Base-by-base conservation (phyloP, 78 protist species). In the Goniomonas avonlea region DNA sequence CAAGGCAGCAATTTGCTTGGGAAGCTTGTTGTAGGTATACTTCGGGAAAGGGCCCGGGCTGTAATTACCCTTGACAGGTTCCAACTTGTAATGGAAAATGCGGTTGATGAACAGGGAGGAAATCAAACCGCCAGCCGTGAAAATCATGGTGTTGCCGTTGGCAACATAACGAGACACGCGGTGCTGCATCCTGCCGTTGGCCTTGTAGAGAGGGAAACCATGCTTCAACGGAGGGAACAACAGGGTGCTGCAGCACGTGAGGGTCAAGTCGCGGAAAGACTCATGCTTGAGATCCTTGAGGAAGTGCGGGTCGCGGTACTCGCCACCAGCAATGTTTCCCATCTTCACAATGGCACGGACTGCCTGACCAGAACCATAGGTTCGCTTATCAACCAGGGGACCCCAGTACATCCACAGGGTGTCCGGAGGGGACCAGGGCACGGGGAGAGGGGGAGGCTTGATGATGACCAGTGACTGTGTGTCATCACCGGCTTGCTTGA, bases 361-460 rank as follows among this genome's bases (percentile, higher is more conserved):
- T 20, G 32, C 47, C 7, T 63, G 47, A 20, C 71, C 71, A 5
- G 71, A 63, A 1, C 71, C 71, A 18, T 39, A 37, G 45, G 37
- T 37, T 17, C 71, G 71, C 37, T 27, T 13, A 43, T 63, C 37
- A 5, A 43, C 37, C 37, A 27, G 8, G 38, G 50, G 23, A 43
- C 71, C 71, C 71, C 71, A 63, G 71, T 63, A 63, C 43, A 63
- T 20, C 71, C 71, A 63, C 9, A 63, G 71, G 71, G 32, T 63
- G 13, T 11, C 25, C 3, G 71, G 71, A 11, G 71, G 47, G 1
- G 71, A 63, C 75, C 75, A 68, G 21, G 75, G 75, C 75, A 41
- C 75, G 27, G 75, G 75, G n/a, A 53, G 75, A 27, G 75, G 75
- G 23, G 18, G 59, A 48, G 43, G 38, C 56, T 68, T 68, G 75